A percentile compares a stretch with the other conserved stretches of the same genome.
These are phyloP conservation scores for Hippophae rhamnoides DNA, from an alignment of 306 rosid genomes.

Conservation along the genomic window DNA sequence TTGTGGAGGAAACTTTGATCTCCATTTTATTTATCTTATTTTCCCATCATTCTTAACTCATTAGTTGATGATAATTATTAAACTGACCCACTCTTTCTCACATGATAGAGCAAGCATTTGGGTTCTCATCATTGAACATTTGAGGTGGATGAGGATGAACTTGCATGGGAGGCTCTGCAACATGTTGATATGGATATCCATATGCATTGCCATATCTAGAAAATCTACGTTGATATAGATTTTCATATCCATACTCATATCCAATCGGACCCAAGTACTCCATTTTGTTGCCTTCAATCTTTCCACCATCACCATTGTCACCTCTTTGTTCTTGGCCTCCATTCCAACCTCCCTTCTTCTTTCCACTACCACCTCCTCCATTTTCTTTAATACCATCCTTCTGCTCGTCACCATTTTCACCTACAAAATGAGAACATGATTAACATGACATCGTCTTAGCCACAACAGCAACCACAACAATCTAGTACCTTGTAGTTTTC, in stretches of 20 bases:
- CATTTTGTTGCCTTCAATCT: conserved; percentile 22
- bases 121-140: conserved; percentile 78
- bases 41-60: background rate
- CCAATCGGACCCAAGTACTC: conserved; percentile 21
- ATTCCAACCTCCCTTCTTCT: conserved; percentile 17
- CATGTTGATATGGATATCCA: conserved; percentile 21
- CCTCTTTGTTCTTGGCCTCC: conserved; percentile 8
- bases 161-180: conserved; percentile 6
- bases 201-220: conserved; percentile 9
- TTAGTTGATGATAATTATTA: background rate
- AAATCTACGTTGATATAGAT: conserved; percentile 11
- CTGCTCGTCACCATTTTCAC: background rate
- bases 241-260: conserved; percentile 6
- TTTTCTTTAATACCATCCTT: conserved; percentile 12
- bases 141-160: conserved; percentile 36
- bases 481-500: no score
- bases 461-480: no score
- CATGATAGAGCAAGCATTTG: conserved; percentile 69
- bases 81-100: conserved; percentile 8
- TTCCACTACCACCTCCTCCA: conserved; percentile 4
- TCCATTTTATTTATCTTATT: no score
- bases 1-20: no score
- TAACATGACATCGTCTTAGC: no score
- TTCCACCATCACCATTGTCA: conserved; percentile 19
- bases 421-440: background rate